Base-by-base conservation (phyloP, 176 grass and related monocot genomes). In the Cocos nucifera region DNA sequence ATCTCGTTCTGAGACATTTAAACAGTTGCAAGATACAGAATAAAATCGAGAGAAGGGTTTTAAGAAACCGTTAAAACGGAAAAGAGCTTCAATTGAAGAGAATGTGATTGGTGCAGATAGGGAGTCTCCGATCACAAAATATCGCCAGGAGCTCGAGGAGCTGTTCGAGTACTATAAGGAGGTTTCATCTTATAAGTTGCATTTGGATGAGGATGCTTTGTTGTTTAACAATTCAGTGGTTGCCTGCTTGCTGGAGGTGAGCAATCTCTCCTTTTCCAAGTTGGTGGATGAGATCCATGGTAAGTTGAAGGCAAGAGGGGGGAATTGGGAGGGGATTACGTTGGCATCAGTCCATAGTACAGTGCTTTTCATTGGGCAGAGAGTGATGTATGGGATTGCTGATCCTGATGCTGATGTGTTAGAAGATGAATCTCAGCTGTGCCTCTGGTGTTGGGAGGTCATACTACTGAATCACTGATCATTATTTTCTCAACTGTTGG, bases 391-490 rank as follows among this genome's bases (percentile, higher is more conserved):
- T 50, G 86, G 90, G 8, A 59, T 73, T 4, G 74, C 77, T 16
- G 74, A 65, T n/a, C 65, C 67, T 0, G 86, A 89, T 61, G 82
- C 86, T 61, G 86, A 95, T 84, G 82, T 95, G 6, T 18, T 95
- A 21, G 90, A 95, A 49, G 90, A 95, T 76, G 79, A 89, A 61
- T 86, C 86, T 2, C 79, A 89, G 12, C 19, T 39, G 4, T 82
- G 82, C 50, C 67, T 95, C 27, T 90, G 90, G 90, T 95, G 90
- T 65, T 95, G 90, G 90, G 86, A 95, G 90, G 90, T 88, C 71
- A 74, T 67, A 64, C 8, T 0, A 44, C 9, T 14, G 7, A 9
- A 64, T 1, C 0, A 44, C 9, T 14, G 7, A 9, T 44, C 35
- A 44, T 44, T 12, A 14, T 44, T 12, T 44, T 44, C 35, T 12